A percentile compares a stretch with the other conserved stretches of the same genome.
These are phyloP conservation scores for Penicillium sp. DNA, from an alignment of 2,329 filamentous ascomycete species.

Conservation along the genomic window DNA sequence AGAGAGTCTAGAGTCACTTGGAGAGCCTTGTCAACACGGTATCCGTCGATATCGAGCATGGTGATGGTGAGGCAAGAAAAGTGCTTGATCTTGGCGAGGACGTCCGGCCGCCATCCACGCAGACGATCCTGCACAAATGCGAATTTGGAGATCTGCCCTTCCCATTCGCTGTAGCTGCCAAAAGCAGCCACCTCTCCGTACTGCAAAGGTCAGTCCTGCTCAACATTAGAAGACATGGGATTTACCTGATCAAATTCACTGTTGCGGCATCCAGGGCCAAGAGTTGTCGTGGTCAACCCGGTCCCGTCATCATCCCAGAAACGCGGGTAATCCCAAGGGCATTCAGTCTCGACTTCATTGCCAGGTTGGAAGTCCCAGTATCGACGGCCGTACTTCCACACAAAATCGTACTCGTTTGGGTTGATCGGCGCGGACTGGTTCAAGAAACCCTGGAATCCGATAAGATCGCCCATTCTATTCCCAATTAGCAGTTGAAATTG, in stretches of 20 bases:
- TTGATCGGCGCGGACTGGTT: conserved; percentile 60
- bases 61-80: conserved; percentile 64
- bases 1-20: conserved; percentile 64
- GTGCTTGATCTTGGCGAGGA: conserved; percentile 58
- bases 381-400: conserved; percentile 55
- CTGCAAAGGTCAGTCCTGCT: conserved; percentile 27
- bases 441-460: conserved; percentile 62
- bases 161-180: conserved; percentile 63
- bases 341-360: conserved; percentile 52
- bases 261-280: conserved; percentile 55
- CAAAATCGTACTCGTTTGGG: conserved; percentile 57
- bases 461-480: conserved; percentile 57
- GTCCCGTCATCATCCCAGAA: conserved; percentile 62
- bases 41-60: conserved; percentile 65
- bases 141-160: conserved; percentile 65
- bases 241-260: conserved; percentile 59
- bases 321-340: conserved; percentile 57
- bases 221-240: not conserved
- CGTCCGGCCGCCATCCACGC: conserved; percentile 61
- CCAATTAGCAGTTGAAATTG: not conserved
- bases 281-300: conserved; percentile 50
- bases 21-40: conserved; percentile 66
- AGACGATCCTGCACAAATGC: conserved; percentile 67
- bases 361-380: conserved; percentile 61
- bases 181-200: conserved; percentile 65